Percentiles rank a stretch among this genome's conserved stretches.
These are phyloP conservation scores for Aspergillus melleus DNA, from an alignment of 2,329 filamentous ascomycete genomes.

Conservation along the genomic window DNA sequence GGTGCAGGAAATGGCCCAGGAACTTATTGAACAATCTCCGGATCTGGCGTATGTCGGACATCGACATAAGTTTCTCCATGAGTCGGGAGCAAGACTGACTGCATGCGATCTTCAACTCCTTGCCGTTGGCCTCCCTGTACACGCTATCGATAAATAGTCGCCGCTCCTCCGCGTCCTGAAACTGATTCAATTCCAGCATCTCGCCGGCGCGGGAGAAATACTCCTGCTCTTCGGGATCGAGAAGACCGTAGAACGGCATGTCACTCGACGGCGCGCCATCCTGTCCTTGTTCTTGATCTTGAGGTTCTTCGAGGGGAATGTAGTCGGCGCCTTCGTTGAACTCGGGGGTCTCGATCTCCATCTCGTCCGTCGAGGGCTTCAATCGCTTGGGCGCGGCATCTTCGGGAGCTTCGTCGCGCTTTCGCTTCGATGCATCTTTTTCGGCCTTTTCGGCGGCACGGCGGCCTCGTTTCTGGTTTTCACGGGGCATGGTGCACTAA, in stretches of 20 bases:
- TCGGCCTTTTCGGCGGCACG: constrained; percentile 43
- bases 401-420: constrained; percentile 36
- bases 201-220: constrained; percentile 91
- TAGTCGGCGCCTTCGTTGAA: constrained; percentile 33
- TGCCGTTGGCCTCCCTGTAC: constrained; percentile 81
- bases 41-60: constrained; percentile 76
- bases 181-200: constrained; percentile 85
- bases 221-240: constrained; percentile 90
- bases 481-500: constrained; percentile 43
- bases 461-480: constrained; percentile 49
- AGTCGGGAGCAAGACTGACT: constrained; percentile 93
- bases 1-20: constrained; percentile 78
- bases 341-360: constrained; percentile 9
- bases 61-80: constrained; percentile 84
- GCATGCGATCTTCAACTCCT: constrained; percentile 93
- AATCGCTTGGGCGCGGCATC: constrained; percentile 39
- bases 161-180: constrained; percentile 72
- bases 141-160: constrained; percentile 75
- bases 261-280: constrained; percentile 47
- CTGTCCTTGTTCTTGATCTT: constrained; percentile 13
- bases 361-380: constrained; percentile 33
- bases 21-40: constrained; percentile 86
- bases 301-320: constrained; percentile 36
- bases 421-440: constrained; percentile 39
- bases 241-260: constrained; percentile 85